A percentile compares a stretch with the other conserved stretches of the same genome.
These are phyloP conservation scores for Epichloe sp. DNA, from an alignment of 2,329 filamentous ascomycete species.

Conservation along the genomic window DNA sequence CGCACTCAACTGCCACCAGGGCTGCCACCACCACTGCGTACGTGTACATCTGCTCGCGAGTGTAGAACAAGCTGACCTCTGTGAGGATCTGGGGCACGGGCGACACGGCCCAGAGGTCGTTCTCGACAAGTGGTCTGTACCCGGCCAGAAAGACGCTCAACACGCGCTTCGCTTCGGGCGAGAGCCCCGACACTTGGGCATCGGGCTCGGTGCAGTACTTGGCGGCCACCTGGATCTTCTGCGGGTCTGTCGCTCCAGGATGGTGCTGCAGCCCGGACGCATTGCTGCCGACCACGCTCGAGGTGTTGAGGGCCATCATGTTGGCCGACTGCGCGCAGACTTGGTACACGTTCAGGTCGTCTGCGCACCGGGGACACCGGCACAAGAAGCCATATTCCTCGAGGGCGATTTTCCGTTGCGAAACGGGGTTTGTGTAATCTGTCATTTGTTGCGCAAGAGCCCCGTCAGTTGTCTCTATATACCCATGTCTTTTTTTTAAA, in stretches of 20 bases:
- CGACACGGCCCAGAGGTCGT: conserved; percentile 33
- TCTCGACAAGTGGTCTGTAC: conserved; percentile 13
- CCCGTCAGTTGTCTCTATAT: too few species aligned
- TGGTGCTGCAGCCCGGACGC: conserved; percentile 7
- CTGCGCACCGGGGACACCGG: conserved; percentile 33
- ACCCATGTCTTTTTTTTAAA: too few species aligned
- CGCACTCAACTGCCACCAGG: conserved; percentile 32
- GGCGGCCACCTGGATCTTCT: conserved; percentile 10
- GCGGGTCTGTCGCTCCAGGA: conserved; percentile 11
- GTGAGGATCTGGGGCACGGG: conserved; percentile 32
- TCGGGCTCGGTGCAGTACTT: not conserved
- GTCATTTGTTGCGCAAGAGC: not conserved
- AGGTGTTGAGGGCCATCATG: conserved; percentile 24
- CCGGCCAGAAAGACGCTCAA: conserved; percentile 1
- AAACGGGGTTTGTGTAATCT: conserved; percentile 36
- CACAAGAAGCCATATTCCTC: conserved; percentile 40
- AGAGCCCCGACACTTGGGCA: not conserved
- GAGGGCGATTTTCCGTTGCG: conserved; percentile 29
- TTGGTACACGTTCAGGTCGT: conserved; percentile 41
- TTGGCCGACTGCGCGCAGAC: conserved; percentile 29
- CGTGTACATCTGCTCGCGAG: conserved; percentile 26
- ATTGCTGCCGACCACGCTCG: conserved; percentile 27
- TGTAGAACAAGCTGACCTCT: conserved; percentile 32
- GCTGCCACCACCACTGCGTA: conserved; percentile 33
- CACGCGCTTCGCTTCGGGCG: not conserved